These are phyloP conservation scores for Aspergillus spinulosporus DNA, from an alignment of 2,329 filamentous ascomycete genomes.

Conservation along the genomic window DNA sequence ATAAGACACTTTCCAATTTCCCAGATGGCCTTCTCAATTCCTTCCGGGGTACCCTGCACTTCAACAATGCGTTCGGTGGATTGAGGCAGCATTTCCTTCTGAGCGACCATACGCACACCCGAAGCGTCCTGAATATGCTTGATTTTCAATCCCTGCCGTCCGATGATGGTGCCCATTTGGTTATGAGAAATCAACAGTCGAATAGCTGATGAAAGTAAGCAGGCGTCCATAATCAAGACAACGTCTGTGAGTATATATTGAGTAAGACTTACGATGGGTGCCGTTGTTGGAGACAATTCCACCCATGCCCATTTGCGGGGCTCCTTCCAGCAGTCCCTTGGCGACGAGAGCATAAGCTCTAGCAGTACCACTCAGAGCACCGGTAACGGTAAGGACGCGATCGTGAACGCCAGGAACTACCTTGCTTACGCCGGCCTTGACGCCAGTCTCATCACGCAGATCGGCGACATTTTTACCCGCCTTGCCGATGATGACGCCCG, in stretches of 20 bases:
- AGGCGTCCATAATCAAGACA: not conserved
- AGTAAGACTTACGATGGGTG: conserved; percentile 79
- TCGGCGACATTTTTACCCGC: conserved; percentile 98
- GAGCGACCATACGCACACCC: conserved; percentile 96
- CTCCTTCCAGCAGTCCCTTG: conserved; percentile 86
- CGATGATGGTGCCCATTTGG: conserved; percentile 99
- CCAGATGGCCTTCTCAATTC: conserved; percentile 95
- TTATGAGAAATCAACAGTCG: conserved; percentile 99
- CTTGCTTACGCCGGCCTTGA: conserved; percentile 98
- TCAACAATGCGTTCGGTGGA: conserved; percentile 98
- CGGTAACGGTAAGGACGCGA: conserved; percentile 92
- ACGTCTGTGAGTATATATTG: not conserved
- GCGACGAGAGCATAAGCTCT: conserved; percentile 93
- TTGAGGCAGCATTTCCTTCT: conserved; percentile 99
- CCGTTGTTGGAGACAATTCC: conserved; percentile 82
- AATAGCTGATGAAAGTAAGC: conserved; percentile 65
- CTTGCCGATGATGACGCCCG: conserved; percentile 98
- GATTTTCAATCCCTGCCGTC: conserved; percentile 94
- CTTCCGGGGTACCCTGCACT: conserved; percentile 89
- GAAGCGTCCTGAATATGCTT: conserved; percentile 98
- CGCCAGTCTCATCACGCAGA: conserved; percentile 92
- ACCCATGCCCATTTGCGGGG: conserved; percentile 93
- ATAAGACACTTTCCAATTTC: conserved; percentile 98
- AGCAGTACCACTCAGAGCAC: conserved; percentile 81
- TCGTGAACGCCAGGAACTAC: conserved; percentile 97